Base-by-base conservation (phyloP, 768 basidiomycete species). In the Mycena rosella region DNA sequence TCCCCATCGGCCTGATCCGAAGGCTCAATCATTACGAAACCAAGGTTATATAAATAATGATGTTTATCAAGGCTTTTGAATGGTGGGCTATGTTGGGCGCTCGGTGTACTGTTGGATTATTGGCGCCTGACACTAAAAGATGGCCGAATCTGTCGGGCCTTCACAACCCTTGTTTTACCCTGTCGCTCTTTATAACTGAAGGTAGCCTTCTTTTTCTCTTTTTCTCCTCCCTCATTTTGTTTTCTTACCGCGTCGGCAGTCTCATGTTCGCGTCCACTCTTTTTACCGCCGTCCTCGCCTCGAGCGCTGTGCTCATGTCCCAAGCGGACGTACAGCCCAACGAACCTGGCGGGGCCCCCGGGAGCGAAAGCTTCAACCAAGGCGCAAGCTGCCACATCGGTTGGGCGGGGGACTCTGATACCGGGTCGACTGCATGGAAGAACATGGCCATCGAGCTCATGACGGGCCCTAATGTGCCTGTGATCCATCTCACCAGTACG, bases 361-460 rank as follows among this genome's bases (percentile, higher is more conserved):
- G n/a, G n/a, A n/a, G 87, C 47, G 79, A 84, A 47, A 73, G 84
- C 27, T 92, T 85, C 82, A 86, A 86, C 45, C 80, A 85, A 59
- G 93, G 92, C 22, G 55, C 76, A 14, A 74, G 79, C 4, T 95
- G 93, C 74, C 70, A 75, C 30, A 82, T 91, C 45, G 72, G 75
- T 13, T 96, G 94, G 94, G 73, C n/a, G n/a, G n/a, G 74, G 0
- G 83, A 80, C 10, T 92, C 94, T 73, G 63, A 78, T 8, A 65
- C 80, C 3, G 63, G 29, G 13, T 60, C 58, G 17, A 88, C 88
- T 24, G 70, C 67, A 18, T 96, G 94, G 94, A 89, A 86, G 74
- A 76, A 81, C 66, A 93, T 91, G 88, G 79, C 83, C 68, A 92
- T 96, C 63, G 82, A 93, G 76, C 86, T 95, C 76, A 95, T 93